Evolutionary conservation across 139 green algal species (phyloP).

Genomic region (Picochlorum sp.): DNA sequence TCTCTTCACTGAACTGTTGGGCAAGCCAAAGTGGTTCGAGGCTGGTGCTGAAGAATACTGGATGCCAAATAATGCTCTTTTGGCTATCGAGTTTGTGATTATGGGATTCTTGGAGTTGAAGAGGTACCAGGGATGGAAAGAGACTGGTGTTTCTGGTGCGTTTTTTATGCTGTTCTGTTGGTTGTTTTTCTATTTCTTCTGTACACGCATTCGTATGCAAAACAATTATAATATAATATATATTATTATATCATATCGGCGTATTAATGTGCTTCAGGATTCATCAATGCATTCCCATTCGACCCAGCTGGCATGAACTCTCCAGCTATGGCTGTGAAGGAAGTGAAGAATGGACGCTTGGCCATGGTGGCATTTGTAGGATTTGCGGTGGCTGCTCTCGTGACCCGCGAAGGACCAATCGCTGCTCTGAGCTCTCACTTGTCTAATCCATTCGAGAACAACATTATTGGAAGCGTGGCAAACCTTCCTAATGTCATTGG

Average conservation of each 20-base stretch:
- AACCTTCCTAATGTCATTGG: constrained; percentile 40
- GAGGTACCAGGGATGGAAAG: constrained; percentile 78
- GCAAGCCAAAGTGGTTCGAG: constrained; percentile 30
- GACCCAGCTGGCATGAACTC: constrained; percentile 38
- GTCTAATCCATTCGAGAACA: constrained; percentile 53
- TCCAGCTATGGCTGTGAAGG: constrained; percentile 22
- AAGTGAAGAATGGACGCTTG: constrained; percentile 51
- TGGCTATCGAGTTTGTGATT: constrained; percentile 58
- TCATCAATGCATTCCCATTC: constrained; percentile 43
- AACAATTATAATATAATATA: not conserved
- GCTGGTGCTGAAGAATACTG: constrained; percentile 23
- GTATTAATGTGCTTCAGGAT: no score
- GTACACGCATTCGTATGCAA: not conserved
- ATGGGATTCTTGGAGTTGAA: constrained; percentile 79
- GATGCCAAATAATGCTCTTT: constrained; percentile 34
- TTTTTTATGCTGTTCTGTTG: not conserved
- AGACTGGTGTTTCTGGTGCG: constrained; percentile 35
- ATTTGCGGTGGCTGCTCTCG: constrained; percentile 45
- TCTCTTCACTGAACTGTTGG: constrained; percentile 46
- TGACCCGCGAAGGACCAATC: constrained; percentile 50
- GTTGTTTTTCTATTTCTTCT: not conserved
- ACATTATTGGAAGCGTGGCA: constrained; percentile 49
- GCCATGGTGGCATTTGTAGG: constrained; percentile 66
- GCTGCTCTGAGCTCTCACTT: constrained; percentile 48
- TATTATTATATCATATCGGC: no score